Evolutionary conservation across 345 rosid species (phyloP).

Genomic region (Aegle marmelos): DNA sequence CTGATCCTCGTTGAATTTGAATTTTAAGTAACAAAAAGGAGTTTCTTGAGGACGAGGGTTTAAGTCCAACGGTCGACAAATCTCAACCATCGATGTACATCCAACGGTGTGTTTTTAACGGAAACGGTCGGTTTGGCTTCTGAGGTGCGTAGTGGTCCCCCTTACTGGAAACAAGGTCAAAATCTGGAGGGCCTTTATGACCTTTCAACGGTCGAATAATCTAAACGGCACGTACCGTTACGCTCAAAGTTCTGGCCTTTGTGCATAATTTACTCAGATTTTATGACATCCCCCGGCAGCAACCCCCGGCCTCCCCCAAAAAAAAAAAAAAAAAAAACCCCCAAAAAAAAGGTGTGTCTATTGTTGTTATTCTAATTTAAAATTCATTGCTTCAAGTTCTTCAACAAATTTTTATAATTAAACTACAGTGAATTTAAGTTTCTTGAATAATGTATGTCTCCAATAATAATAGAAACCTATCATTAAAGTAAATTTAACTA

Average conservation of each 20-base stretch:
- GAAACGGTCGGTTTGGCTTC: slow-evolving; percentile 42
- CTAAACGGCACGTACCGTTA: not conserved
- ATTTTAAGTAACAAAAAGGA: slow-evolving; percentile 13
- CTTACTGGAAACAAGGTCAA: not conserved
- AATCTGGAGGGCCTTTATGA: not conserved
- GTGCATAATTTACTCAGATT: not conserved
- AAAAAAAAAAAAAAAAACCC: no score
- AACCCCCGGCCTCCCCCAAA: no score
- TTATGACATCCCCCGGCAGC: no score
- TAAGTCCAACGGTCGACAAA: slow-evolving; percentile 49
- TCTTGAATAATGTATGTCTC: no score
- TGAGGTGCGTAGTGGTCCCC: not conserved
- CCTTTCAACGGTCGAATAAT: slow-evolving; percentile 36
- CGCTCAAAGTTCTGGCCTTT: not conserved
- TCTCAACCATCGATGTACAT: slow-evolving; percentile 35
- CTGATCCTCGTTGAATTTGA: slow-evolving; percentile 17
- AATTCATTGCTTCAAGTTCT: no score
- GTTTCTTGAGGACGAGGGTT: not conserved
- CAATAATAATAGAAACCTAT: no score
- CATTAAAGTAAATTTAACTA: no score
- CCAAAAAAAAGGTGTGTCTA: no score
- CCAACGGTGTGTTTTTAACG: slow-evolving; percentile 22
- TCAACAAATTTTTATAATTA: no score
- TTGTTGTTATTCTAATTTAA: no score
- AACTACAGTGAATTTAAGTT: no score